Base-by-base conservation (phyloP, 768 basidiomycete species). In the Terana coerulea region DNA sequence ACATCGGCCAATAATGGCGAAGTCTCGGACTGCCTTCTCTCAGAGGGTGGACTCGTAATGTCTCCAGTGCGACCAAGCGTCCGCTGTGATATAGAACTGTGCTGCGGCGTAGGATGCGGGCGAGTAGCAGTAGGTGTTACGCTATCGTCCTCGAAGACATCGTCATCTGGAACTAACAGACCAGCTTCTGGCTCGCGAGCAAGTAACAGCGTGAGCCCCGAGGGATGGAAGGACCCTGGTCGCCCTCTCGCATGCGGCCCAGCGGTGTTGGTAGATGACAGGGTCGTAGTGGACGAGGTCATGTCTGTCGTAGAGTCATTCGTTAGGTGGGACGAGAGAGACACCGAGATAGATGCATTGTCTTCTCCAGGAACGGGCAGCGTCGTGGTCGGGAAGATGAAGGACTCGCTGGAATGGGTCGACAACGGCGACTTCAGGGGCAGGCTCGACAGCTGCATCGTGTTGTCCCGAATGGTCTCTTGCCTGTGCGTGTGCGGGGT, bases 401-500 rank as follows among this genome's bases (percentile, higher is more conserved):
- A 69, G 2, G 70, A 64, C 52, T 71, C 69, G 58, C 61, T 51
- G 6, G 60, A 62, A 15, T 53, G 60, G 19, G 52, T 22, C 28
- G 54, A 55, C 31, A 53, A 55, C 15, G 59, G 58, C 3, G 66
- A 58, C 31, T 49, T 62, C 5, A 69, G 62, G 14, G 75, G 65
- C 49, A 69, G 37, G 3, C 76, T 68, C 64, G 86, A 86, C 3
- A 91, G 72, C 46, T 83, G 74, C 62, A 90, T 75, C 0, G 88
- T 89, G 55, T 70, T 75, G 29, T 79, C 72, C 15, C 88, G 80
- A 53, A 90, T 91, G 25, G 75, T 73, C 56, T 77, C 76, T n/a
- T n/a, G n/a, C n/a, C 55, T 81, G 82, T 1, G 81, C 81, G 58
- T 82, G 86, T 7, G 78, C 71, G 7, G 64, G 44, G 8, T 49